Evolutionary conservation across 106 monocot species (phyloP).

Genomic region (Allium fistulosum): DNA sequence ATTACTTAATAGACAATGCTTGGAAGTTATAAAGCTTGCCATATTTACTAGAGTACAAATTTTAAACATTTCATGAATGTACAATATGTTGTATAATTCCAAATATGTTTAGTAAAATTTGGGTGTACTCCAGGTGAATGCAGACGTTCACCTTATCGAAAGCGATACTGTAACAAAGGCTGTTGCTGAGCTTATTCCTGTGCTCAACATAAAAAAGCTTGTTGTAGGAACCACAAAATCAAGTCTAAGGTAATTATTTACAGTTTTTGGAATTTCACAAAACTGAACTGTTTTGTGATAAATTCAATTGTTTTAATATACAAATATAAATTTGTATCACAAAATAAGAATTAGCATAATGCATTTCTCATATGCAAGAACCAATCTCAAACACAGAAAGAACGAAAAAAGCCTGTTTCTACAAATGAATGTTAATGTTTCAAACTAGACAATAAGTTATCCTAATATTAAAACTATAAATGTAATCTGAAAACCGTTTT

Average conservation of each 20-base stretch:
- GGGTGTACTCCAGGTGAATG: slow-evolving; percentile 31
- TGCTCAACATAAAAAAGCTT: slow-evolving; percentile 39
- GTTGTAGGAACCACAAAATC: slow-evolving; percentile 55
- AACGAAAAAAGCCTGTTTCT: background rate
- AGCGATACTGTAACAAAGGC: slow-evolving; percentile 44
- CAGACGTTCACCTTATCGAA: slow-evolving; percentile 57
- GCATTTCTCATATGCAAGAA: no score
- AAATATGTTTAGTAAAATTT: no score
- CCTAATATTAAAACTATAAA: no score
- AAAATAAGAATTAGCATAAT: no score
- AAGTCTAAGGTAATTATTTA: slow-evolving; percentile 34
- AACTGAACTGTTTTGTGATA: no score
- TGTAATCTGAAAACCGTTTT: background rate
- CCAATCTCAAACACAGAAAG: no score
- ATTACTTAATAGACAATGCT: background rate
- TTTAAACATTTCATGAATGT: no score
- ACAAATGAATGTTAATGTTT: background rate
- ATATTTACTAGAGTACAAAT: no score
- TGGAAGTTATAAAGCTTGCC: no score
- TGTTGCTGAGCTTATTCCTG: slow-evolving; percentile 53
- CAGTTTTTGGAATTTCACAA: background rate
- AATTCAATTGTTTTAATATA: no score
- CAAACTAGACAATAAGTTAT: background rate
- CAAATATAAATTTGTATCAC: no score
- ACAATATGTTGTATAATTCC: no score